Evolutionary conservation across 352 stramenopile genomes (phyloP), one percentile per base, ranked within the genome.

Genomic region (Halophytophthora polymorphica): DNA sequence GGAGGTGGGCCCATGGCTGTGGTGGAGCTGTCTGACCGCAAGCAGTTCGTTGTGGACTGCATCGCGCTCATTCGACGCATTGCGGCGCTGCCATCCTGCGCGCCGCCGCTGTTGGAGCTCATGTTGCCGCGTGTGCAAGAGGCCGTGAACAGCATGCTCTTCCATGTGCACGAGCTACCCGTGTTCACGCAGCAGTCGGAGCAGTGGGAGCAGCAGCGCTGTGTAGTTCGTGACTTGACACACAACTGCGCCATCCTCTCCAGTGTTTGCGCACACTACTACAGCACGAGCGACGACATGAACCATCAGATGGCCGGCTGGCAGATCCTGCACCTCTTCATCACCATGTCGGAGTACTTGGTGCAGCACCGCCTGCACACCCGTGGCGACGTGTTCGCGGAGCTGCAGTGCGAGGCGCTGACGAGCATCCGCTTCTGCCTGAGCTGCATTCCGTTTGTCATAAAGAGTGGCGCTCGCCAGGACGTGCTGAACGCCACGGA

Each of bases 41-140:
- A 90, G 18, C 71, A 86, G 49, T 88, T 90, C 48, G 54, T 88
- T 15, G 78, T 90, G 40, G 76, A 87, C 40, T 90, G 78, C 42
- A 73, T 90, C 47, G 76, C 78, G 7, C 53, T 90, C 15, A 75
- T 88, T 67, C 73, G 75, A 34, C 78, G 78, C 21, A 88, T 90
- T 46, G 75, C 73, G 2, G 69, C 73, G n/a, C 63, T 88, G 13
- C 72, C 77, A 22, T 64, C 68, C 0, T 88, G 77, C 23, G 73
- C 74, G 0, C 67, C 61, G 37, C 72, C 74, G 19, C 47, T 88
- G 14, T 53, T 88, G 7, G 71, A 84, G 21, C 56, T 68, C 11
- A 62, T 88, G 52, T 39, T 75, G 13, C 77, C 77, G 23, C 51
- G 52, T 3, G 78, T 89, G 12, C 69, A 84, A 45, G 55, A 73